Percentiles rank a stretch among this genome's conserved stretches.
Evolutionary conservation across 345 rosid species (phyloP).

Genomic region (Erodium maritimum): DNA sequence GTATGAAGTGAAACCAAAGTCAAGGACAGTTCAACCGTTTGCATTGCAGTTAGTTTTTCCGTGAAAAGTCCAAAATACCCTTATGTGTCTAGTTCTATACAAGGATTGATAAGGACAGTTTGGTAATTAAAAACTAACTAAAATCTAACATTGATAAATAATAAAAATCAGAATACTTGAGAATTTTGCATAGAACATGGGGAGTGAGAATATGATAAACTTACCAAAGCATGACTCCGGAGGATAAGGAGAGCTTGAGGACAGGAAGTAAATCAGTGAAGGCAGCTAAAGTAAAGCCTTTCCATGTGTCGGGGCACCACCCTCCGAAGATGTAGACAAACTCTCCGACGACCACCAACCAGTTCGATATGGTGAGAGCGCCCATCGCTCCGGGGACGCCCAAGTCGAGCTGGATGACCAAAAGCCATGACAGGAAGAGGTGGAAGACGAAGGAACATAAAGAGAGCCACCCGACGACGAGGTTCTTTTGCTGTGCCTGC

Average conservation of each 20-base stretch:
- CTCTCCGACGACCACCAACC: conserved; percentile 31
- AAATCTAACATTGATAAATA: no score
- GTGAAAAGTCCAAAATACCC: no score
- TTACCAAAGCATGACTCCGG: conserved; percentile 57
- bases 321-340: conserved; percentile 45
- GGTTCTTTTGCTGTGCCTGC: conserved; percentile 46
- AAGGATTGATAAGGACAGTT: no score
- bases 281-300: conserved; percentile 35
- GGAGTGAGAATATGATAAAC: background rate
- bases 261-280: conserved; percentile 35
- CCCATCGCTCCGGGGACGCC: conserved; percentile 43
- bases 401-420: conserved; percentile 26
- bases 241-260: conserved; percentile 43
- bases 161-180: no score
- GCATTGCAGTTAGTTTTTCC: no score
- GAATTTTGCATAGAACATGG: no score
- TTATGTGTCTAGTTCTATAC: no score
- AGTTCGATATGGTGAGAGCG: conserved; percentile 28
- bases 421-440: conserved; percentile 30
- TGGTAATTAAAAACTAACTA: no score
- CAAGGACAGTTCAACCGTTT: no score
- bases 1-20: no score
- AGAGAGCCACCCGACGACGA: conserved; percentile 29
- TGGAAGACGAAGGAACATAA: conserved; percentile 19
- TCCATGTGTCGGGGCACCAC: conserved; percentile 55